phyloP scores from a whole-genome alignment of 2,329 filamentous ascomycete species.

The Ceratocystis cacaofunesta region DNA sequence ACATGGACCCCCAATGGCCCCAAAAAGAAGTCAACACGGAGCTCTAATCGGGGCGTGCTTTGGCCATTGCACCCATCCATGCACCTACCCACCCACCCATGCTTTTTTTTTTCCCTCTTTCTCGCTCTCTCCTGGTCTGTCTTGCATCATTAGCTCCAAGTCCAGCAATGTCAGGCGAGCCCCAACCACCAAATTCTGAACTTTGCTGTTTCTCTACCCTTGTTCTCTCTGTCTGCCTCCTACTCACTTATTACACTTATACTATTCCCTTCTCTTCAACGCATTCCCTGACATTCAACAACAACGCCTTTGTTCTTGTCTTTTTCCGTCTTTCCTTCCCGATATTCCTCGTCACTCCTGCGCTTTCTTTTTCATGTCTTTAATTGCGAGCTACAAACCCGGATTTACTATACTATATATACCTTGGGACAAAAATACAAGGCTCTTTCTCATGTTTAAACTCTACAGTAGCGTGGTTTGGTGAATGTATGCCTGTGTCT shows the following conservation, averaged over 20 bases:
- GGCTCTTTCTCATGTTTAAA: neutral
- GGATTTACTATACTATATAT: neutral
- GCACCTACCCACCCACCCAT: neutral
- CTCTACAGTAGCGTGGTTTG: neutral
- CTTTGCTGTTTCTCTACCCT: neutral
- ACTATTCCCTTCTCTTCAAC: neutral
- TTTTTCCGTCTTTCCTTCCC: neutral
- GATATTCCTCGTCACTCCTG: neutral
- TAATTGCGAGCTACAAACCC: neutral
- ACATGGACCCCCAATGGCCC: neutral
- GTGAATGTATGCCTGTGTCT: neutral
- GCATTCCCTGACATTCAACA: neutral
- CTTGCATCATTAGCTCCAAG: neutral
- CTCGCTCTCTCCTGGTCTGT: neutral
- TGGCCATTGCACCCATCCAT: neutral
- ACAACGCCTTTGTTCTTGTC: neutral
- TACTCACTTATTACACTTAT: neutral
- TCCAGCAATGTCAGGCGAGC: neutral
- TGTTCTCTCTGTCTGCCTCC: neutral
- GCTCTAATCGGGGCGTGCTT: slow-evolving; percentile 1
- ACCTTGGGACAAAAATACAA: neutral
- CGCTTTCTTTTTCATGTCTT: neutral
- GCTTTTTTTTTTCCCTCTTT: too few relatives aligned
- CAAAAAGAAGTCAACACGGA: neutral
- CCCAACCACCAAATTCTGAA: neutral